phyloP scores from a whole-genome alignment of 164 flowering plant species.

The Magnolia changhungtana region DNA sequence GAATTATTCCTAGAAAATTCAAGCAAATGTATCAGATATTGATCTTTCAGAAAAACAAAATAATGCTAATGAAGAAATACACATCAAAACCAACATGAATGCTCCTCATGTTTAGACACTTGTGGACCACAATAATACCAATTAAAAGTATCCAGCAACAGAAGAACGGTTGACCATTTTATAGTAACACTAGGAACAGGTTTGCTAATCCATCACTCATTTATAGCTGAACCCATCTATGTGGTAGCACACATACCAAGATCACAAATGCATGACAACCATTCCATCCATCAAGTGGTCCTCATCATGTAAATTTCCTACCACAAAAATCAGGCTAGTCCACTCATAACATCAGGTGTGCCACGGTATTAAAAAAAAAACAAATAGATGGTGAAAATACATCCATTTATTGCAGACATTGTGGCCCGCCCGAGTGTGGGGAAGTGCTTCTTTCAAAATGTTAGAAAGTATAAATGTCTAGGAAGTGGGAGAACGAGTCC shows the following conservation, averaged over 20 bases:
- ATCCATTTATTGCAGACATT: no score
- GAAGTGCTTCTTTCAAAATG: background rate
- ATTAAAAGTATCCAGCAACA: background rate
- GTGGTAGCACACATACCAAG: background rate
- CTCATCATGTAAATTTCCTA: no score
- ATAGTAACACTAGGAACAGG: background rate
- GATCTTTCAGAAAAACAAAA: background rate
- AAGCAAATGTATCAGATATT: background rate
- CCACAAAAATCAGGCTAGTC: background rate
- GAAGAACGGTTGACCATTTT: background rate
- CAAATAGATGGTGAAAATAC: background rate
- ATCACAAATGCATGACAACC: background rate
- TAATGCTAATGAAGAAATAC: background rate
- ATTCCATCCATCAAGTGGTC: background rate
- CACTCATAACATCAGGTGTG: background rate
- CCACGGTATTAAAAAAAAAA: background rate
- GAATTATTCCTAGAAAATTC: slow-evolving; percentile 61
- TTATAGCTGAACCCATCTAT: background rate
- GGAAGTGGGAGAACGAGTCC: background rate
- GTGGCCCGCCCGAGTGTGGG: background rate
- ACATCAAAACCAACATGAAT: background rate
- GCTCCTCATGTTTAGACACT: background rate
- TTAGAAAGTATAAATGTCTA: no score
- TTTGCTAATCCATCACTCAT: background rate
- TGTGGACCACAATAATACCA: background rate